Percentiles rank a stretch among this genome's conserved stretches.
Conservation (phyloP, 129 eudicot genomes). For the Tanacetum coccineum region DNA sequence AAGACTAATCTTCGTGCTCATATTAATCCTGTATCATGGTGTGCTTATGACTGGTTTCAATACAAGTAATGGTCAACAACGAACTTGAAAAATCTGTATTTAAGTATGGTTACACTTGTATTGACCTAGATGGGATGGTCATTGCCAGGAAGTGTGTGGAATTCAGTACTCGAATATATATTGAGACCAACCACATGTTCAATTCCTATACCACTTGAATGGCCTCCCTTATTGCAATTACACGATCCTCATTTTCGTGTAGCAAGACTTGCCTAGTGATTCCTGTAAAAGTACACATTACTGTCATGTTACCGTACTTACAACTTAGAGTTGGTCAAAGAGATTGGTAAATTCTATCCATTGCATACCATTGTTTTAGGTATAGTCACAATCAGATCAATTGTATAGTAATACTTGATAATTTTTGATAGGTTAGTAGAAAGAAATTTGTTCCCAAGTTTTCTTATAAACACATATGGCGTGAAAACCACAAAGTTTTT, state of each 20-base stretch:
- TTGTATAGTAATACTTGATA: constrained; percentile 1
- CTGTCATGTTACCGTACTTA: constrained; percentile 66
- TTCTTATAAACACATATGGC: too few species aligned
- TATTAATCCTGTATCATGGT: constrained; percentile 53
- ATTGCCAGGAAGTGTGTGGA: constrained; percentile 78
- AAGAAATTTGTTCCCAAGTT: constrained; percentile 48
- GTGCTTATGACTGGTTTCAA: constrained; percentile 62
- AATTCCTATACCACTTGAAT: constrained; percentile 66
- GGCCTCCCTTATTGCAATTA: constrained; percentile 86
- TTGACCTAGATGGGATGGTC: constrained; percentile 66
- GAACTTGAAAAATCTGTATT: constrained; percentile 55
- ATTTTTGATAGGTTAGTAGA: constrained; percentile 56
- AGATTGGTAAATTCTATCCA: constrained; percentile 40
- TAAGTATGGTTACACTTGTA: constrained; percentile 84
- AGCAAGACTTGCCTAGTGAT: constrained; percentile 65
- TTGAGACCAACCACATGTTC: constrained; percentile 54
- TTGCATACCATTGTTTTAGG: background rate
- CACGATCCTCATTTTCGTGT: constrained; percentile 77
- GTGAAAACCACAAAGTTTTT: too few species aligned
- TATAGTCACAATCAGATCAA: background rate
- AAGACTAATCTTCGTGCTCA: constrained; percentile 53
- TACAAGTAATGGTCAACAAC: constrained; percentile 52
- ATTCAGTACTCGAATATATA: constrained; percentile 64
- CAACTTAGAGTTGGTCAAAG: constrained; percentile 74
- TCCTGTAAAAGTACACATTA: constrained; percentile 67